These are phyloP conservation scores for Aspergillus heteromorphus DNA, from an alignment of 495 filamentous ascomycete species.

Conservation along the genomic window DNA sequence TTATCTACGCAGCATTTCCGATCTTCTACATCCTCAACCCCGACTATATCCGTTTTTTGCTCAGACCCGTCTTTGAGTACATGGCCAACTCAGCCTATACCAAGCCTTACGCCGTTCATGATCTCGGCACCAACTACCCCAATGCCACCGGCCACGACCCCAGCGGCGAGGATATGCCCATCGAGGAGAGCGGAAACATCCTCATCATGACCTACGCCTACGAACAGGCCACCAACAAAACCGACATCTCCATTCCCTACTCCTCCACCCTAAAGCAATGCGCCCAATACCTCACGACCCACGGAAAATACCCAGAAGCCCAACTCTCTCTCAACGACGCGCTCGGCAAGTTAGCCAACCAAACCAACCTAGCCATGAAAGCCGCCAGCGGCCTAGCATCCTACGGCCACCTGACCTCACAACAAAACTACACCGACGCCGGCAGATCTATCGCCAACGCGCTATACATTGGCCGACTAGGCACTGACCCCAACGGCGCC, in stretches of 20 bases:
- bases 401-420: constrained; percentile 28
- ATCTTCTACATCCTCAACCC: constrained; percentile 38
- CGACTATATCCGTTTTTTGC: constrained; percentile 34
- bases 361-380: constrained; percentile 49
- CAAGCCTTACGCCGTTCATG: constrained; percentile 31
- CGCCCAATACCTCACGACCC: constrained; percentile 41
- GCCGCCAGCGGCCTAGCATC: constrained; percentile 43
- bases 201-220: constrained; percentile 39
- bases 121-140: constrained; percentile 33
- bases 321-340: constrained; percentile 49
- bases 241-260: constrained; percentile 24
- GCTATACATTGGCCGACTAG: constrained; percentile 34
- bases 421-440: constrained; percentile 28
- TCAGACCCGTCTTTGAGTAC: constrained; percentile 39
- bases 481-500: constrained; percentile 27
- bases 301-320: constrained; percentile 34
- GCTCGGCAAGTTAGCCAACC: constrained; percentile 39
- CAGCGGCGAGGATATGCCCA: constrained; percentile 29
- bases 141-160: constrained; percentile 39
- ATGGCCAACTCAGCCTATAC: constrained; percentile 29
- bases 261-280: constrained; percentile 29
- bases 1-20: constrained; percentile 38
- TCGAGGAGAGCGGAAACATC: constrained; percentile 36
- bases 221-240: constrained; percentile 27
- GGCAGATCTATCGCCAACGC: constrained; percentile 31